Evolutionary conservation across 2,329 filamentous ascomycete species (phyloP), one percentile per base, ranked within the genome.

Genomic region (Fusarium sp.): DNA sequence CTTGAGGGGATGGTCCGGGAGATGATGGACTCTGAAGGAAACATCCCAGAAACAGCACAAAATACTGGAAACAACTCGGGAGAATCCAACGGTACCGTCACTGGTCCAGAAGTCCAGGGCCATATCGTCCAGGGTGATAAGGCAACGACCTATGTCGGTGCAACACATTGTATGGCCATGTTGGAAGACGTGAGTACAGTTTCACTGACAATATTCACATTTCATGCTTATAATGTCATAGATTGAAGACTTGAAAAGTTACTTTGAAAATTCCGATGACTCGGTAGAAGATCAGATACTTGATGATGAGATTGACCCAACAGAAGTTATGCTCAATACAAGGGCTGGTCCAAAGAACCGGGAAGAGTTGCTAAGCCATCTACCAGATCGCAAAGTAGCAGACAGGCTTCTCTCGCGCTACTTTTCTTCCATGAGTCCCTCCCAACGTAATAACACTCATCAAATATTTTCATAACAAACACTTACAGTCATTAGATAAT

Each of bases 151-250:
- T 89, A 88, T 67, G 83, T 89, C 6, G 87, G 87, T 2, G 86
- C 86, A 6, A 89, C 87, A 44, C 87, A 89, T 62, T 88, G 86
- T 67, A 84, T 88, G 79, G 87, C 87, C 3, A 88, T 89, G 76
- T 76, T 89, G 13, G 85, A 89, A 71, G 85, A 89, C 79, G 87
- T 88, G 69, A 81, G 83, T 77, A 33, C 42, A 36, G 13, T 7
- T 7, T 26, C 13, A 13, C 10, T 9, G 31, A 6, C 2, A 14
- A 31, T 11, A 42, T 5, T 1, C 2, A 24, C 24, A 3, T 11
- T 9, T 6, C 5, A n/a, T 34, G 31, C 53, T 74, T 21, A 76
- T 54, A 14, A 4, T 17, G 19, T 31, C 13, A 10, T 69, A 89
- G 85, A 88, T 89, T 47, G 85, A 89, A 72, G 86, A 89, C 57